Evolutionary conservation across 768 basidiomycete species (phyloP).

Genomic region (Sporobolomyces pararoseus): DNA sequence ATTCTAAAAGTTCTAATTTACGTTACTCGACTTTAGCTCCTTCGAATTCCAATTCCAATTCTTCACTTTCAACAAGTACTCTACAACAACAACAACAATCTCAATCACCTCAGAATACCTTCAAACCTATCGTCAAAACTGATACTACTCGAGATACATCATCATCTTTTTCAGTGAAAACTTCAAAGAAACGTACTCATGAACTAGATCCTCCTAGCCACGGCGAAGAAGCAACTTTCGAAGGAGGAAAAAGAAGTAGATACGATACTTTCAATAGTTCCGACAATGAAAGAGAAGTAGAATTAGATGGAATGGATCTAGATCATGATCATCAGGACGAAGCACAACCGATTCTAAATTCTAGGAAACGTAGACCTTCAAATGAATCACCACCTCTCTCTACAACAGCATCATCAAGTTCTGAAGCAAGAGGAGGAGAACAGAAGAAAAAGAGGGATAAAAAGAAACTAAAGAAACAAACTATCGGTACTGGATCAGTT

Average conservation of each 20-base stretch:
- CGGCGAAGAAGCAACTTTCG: too few species aligned
- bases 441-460: neutral
- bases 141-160: too few species aligned
- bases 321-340: neutral
- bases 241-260: neutral
- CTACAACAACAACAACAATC: too few species aligned
- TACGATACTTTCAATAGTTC: neutral
- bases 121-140: too few species aligned
- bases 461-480: slow-evolving; percentile 6
- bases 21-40: too few species aligned
- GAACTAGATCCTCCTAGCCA: too few species aligned
- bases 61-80: too few species aligned
- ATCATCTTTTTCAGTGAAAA: too few species aligned
- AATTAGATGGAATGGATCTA: neutral
- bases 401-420: neutral
- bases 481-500: slow-evolving; percentile 12
- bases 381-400: neutral
- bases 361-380: neutral
- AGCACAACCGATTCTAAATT: neutral
- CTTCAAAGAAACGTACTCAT: too few species aligned
- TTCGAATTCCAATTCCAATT: too few species aligned
- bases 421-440: neutral
- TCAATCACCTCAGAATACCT: too few species aligned
- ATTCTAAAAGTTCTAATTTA: too few species aligned
- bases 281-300: neutral